These are phyloP conservation scores for Pseudocercospora crystallina DNA, from an alignment of 2,329 filamentous ascomycete species.

Conservation along the genomic window DNA sequence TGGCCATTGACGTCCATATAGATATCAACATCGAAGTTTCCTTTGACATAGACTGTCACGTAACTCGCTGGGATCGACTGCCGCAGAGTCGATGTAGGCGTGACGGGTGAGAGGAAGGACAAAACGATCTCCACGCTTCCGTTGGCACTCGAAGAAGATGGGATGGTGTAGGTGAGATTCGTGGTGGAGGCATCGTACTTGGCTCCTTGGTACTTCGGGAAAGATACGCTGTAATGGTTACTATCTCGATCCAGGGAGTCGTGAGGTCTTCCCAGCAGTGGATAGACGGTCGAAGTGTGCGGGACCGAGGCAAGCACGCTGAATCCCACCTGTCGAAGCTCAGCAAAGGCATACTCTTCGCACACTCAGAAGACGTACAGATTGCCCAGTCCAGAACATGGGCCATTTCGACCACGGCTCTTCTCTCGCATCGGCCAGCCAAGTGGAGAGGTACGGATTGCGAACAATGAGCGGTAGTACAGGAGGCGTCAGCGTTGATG, in stretches of 20 bases:
- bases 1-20: constrained; percentile 57
- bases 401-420: constrained; percentile 82
- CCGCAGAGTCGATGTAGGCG: constrained; percentile 74
- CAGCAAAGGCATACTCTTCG: constrained; percentile 21
- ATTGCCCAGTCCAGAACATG: constrained; percentile 76
- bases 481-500: constrained; percentile 56
- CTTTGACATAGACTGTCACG: constrained; percentile 68
- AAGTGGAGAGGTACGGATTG: constrained; percentile 54
- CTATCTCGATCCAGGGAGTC: constrained; percentile 56
- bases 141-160: constrained; percentile 39
- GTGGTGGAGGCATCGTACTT: constrained; percentile 70
- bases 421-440: constrained; percentile 65
- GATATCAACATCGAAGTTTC: constrained; percentile 54
- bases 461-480: constrained; percentile 53
- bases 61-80: constrained; percentile 84
- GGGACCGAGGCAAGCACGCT: constrained; percentile 63
- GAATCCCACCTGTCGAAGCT: constrained; percentile 54
- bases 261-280: constrained; percentile 64
- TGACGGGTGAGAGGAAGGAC: constrained; percentile 75
- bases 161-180: constrained; percentile 65
- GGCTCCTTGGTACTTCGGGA: constrained; percentile 59
- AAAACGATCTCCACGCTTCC: constrained; percentile 55
- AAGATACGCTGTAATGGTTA: constrained; percentile 56
- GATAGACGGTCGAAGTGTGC: constrained; percentile 60
- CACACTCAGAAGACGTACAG: constrained; percentile 42